Conservation (phyloP, 2,329 filamentous ascomycete species). For the Penicillium decumbens region DNA sequence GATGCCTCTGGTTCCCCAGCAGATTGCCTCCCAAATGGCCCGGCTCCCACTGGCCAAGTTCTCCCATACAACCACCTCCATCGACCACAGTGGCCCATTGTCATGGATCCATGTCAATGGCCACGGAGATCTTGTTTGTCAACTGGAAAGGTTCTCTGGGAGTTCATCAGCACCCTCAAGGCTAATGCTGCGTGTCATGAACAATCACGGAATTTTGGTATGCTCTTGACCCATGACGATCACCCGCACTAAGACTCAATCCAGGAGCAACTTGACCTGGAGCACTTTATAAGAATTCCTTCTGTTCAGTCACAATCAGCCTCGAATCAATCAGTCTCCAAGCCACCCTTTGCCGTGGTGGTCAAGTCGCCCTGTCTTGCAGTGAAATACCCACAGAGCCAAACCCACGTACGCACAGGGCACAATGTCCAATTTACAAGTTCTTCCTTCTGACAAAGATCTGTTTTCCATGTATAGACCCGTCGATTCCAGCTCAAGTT, state of each 20-base stretch:
- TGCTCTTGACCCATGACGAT: neutral
- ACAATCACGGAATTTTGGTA: constrained; percentile 38
- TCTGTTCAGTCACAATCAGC: constrained; percentile 12
- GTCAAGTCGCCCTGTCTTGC: constrained; percentile 45
- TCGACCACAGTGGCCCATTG: constrained; percentile 37
- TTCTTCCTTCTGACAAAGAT: neutral
- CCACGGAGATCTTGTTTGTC: constrained; percentile 32
- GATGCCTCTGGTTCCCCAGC: constrained; percentile 2
- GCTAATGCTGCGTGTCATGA: constrained; percentile 34
- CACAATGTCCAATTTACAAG: neutral
- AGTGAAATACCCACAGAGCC: constrained; percentile 39
- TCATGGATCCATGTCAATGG: constrained; percentile 44
- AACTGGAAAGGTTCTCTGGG: constrained; percentile 32
- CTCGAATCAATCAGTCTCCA: constrained; percentile 19
- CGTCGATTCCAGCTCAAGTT: constrained; percentile 47
- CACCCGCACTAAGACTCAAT: neutral
- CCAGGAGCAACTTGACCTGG: constrained; percentile 43
- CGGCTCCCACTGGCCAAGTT: constrained; percentile 40
- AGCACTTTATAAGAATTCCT: constrained; percentile 29
- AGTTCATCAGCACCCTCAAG: constrained; percentile 4
- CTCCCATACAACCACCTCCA: constrained; percentile 41
- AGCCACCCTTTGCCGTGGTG: constrained; percentile 38
- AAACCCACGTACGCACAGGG: constrained; percentile 26
- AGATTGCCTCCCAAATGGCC: constrained; percentile 12
- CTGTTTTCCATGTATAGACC: constrained; percentile 25